These are phyloP conservation scores for Agarophyton chilense DNA, from an alignment of 23 red algal species.

Conservation along the genomic window DNA sequence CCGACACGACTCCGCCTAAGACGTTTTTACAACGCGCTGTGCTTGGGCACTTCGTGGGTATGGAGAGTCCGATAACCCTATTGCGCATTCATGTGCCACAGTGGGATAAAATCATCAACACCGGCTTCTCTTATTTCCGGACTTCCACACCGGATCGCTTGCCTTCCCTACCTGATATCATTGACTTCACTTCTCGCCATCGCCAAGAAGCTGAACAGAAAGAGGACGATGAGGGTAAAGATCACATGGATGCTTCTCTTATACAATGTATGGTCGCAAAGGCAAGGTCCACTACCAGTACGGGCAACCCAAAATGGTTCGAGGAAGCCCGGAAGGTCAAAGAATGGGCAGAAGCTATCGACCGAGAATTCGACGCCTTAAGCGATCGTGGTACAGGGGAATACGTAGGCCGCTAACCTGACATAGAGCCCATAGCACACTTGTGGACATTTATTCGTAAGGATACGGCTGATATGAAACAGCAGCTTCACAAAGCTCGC, in stretches of 20 bases:
- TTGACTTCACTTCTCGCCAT: background rate
- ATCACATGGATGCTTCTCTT: background rate
- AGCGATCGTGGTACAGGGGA: background rate
- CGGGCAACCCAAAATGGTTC: background rate
- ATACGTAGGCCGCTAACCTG: background rate
- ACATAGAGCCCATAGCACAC: background rate
- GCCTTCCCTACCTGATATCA: background rate
- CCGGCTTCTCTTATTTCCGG: background rate
- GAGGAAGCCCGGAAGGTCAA: background rate
- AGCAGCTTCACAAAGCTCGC: background rate
- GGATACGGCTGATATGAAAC: background rate
- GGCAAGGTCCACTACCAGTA: background rate
- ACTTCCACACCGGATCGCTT: background rate
- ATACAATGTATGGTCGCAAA: background rate
- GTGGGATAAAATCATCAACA: background rate
- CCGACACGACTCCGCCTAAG: background rate
- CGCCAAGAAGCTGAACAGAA: background rate
- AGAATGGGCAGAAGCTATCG: background rate
- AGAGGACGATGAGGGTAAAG: background rate
- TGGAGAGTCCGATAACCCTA: background rate
- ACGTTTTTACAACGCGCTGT: background rate
- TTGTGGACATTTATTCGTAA: background rate
- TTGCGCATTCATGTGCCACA: background rate
- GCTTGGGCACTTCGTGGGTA: background rate
- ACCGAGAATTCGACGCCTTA: background rate